A percentile compares a stretch with the other conserved stretches of the same genome.
phyloP scores from a whole-genome alignment of 2,329 filamentous ascomycete genomes.

The Fusarium chaquense region DNA sequence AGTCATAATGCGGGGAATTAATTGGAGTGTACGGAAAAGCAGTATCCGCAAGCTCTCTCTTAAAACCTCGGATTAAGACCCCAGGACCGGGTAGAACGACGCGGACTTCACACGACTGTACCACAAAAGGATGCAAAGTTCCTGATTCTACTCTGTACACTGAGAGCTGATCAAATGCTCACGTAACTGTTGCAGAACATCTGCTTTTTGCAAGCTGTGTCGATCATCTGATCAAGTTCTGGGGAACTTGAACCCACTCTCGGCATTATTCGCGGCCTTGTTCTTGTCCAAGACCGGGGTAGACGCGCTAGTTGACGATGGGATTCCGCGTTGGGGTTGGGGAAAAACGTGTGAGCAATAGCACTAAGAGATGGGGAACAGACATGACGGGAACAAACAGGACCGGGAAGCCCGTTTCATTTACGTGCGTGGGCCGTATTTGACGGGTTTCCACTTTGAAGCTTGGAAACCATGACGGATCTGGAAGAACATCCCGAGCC shows the following conservation, averaged over 20 bases:
- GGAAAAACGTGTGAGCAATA: neutral
- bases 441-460: neutral
- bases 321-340: neutral
- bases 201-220: neutral
- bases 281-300: neutral
- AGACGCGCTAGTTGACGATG: neutral
- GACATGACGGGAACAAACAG: neutral
- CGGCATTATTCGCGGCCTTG: constrained; percentile 7
- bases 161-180: neutral
- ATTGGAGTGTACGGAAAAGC: neutral
- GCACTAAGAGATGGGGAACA: neutral
- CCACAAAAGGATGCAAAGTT: neutral
- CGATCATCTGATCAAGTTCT: constrained; percentile 2
- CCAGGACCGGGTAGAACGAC: neutral
- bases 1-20: neutral
- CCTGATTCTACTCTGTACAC: neutral
- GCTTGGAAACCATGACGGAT: neutral
- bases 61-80: neutral
- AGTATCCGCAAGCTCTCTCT: neutral
- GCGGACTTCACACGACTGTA: neutral
- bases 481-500: neutral
- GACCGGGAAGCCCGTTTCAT: neutral
- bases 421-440: neutral
- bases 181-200: neutral
- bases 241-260: neutral